Percentiles rank a stretch among this genome's conserved stretches.
Conservation (phyloP, 2,329 filamentous ascomycete species). For the Juglanconis juglandina region DNA sequence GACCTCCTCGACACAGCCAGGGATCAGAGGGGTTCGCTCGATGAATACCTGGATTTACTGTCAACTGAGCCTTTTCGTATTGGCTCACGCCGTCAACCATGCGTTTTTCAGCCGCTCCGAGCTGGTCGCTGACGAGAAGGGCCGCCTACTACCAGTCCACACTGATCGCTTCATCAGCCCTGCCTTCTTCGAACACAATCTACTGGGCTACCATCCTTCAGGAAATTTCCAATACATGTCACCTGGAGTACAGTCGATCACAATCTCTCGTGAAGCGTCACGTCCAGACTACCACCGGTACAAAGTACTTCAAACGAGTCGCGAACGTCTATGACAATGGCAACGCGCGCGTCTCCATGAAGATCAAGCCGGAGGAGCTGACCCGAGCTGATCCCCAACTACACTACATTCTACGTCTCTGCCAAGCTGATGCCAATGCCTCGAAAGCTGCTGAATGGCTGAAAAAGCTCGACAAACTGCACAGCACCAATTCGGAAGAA, state of each 20-base stretch:
- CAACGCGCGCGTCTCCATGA: constrained; percentile 36
- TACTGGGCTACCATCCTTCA: constrained; percentile 37
- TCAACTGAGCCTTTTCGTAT: constrained; percentile 28
- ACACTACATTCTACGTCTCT: constrained; percentile 43
- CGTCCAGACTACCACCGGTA: constrained; percentile 32
- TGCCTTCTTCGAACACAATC: constrained; percentile 39
- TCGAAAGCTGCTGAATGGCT: constrained; percentile 37
- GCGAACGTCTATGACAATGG: constrained; percentile 34
- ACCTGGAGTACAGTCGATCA: constrained; percentile 39
- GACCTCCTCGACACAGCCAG: constrained; percentile 29
- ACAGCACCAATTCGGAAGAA: constrained; percentile 30
- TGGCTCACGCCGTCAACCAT: constrained; percentile 32
- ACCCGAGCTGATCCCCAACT: constrained; percentile 36
- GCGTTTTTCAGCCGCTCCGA: constrained; percentile 40
- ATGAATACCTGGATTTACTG: constrained; percentile 34
- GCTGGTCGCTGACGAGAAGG: constrained; percentile 42
- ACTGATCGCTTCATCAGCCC: constrained; percentile 40
- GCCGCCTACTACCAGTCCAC: constrained; percentile 33
- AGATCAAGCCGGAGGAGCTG: constrained; percentile 37
- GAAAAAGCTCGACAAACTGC: constrained; percentile 36
- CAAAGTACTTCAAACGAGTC: constrained; percentile 40
- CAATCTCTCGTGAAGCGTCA: constrained; percentile 39
- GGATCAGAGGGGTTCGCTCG: constrained; percentile 31
- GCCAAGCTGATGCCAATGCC: constrained; percentile 34
- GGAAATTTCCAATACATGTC: constrained; percentile 42